Evolutionary conservation across 176 grass and related monocot genomes (phyloP).

Genomic region (Microstegium vimineum): DNA sequence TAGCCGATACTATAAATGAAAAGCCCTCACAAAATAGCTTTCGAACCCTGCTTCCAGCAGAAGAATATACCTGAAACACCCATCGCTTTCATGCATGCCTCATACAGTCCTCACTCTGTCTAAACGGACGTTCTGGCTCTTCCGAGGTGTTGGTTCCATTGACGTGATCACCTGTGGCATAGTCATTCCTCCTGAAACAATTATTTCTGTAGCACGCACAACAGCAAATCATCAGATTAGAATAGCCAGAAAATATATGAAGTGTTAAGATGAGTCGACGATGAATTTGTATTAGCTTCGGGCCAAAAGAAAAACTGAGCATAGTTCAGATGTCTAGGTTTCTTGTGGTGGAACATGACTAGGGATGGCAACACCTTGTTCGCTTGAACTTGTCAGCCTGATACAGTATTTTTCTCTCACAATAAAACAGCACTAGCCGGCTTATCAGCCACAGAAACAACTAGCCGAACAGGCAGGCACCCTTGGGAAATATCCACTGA

Average conservation of each 20-base stretch:
- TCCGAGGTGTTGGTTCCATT: conserved; percentile 53
- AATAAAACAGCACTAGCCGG: too few relatives aligned
- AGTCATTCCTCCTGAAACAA: conserved; percentile 99
- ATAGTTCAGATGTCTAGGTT: not conserved
- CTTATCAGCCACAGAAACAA: too few relatives aligned
- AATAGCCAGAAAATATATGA: not conserved
- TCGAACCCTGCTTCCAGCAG: not conserved
- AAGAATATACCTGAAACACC: conserved; percentile 26
- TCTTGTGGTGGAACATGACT: not conserved
- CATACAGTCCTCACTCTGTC: conserved; percentile 59
- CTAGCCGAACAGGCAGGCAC: too few relatives aligned
- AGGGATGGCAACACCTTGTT: too few relatives aligned
- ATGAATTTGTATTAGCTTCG: not conserved
- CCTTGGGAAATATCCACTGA: too few relatives aligned
- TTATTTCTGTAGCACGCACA: conserved; percentile 68
- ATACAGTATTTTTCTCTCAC: too few relatives aligned
- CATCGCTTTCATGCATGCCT: conserved; percentile 1
- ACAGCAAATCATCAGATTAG: conserved; percentile 18
- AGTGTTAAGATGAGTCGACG: not conserved
- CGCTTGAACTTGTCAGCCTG: too few relatives aligned
- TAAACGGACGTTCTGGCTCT: conserved; percentile 62
- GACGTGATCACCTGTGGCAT: conserved; percentile 87
- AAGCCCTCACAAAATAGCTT: not conserved
- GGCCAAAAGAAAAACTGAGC: not conserved
- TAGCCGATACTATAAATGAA: not conserved